Conservation (phyloP, 495 filamentous ascomycete species). For the Hypoxylon perforatum region DNA sequence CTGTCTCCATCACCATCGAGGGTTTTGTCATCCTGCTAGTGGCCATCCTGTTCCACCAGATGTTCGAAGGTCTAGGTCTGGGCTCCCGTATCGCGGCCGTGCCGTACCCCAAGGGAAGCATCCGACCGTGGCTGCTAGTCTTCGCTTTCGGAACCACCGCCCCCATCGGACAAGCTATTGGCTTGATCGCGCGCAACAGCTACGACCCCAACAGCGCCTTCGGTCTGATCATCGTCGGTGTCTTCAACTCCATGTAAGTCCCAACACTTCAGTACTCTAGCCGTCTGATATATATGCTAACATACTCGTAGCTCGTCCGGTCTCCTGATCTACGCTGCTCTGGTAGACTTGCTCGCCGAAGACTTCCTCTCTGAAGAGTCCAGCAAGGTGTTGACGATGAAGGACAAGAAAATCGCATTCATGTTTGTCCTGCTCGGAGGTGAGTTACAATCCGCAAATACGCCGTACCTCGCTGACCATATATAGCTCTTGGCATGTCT, state of each 20-base stretch:
- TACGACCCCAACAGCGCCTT: conserved; percentile 74
- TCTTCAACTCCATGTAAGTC: conserved; percentile 74
- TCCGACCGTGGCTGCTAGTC: conserved; percentile 72
- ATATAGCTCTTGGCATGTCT: conserved; percentile 65
- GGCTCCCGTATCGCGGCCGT: conserved; percentile 71
- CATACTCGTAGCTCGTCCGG: conserved; percentile 59
- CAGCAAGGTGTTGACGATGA: conserved; percentile 53
- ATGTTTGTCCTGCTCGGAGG: conserved; percentile 55
- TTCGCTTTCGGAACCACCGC: conserved; percentile 69
- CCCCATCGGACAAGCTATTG: conserved; percentile 70
- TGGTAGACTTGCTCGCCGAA: conserved; percentile 71
- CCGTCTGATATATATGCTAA: conserved; percentile 11
- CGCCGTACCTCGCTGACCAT: conserved; percentile 28
- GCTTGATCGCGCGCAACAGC: conserved; percentile 63
- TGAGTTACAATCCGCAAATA: conserved; percentile 28
- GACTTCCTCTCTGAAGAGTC: conserved; percentile 72
- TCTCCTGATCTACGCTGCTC: conserved; percentile 68
- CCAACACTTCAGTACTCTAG: not conserved
- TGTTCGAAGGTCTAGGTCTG: conserved; percentile 76
- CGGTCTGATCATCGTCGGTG: conserved; percentile 72
- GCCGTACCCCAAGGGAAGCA: conserved; percentile 58
- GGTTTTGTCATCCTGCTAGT: conserved; percentile 74
- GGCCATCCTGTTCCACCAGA: conserved; percentile 76
- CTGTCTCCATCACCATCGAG: conserved; percentile 70
- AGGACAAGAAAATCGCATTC: conserved; percentile 56